These are phyloP conservation scores for Phytophthora fragariae DNA, from an alignment of 352 stramenopile genomes.

Conservation along the genomic window DNA sequence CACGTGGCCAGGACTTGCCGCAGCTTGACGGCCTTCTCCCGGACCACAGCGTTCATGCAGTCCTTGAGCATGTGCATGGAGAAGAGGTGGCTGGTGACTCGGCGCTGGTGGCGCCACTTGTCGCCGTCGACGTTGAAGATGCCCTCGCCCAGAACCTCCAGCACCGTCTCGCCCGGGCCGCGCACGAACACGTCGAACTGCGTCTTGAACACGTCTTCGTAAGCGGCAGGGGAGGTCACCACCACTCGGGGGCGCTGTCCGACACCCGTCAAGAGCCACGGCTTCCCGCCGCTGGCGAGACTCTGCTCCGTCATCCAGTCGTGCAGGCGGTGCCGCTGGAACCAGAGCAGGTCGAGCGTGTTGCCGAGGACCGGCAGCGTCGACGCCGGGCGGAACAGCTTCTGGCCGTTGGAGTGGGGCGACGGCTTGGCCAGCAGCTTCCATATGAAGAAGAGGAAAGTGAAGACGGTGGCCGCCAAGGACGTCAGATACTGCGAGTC, in stretches of 20 bases:
- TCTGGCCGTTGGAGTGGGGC: conserved; percentile 3
- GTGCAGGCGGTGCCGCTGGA: conserved; percentile 53
- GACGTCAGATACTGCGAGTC: conserved; percentile 9
- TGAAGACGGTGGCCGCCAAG: conserved; percentile 5
- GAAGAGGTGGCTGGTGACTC: conserved; percentile 89
- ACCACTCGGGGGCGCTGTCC: conserved; percentile 45
- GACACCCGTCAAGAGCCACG: conserved; percentile 44
- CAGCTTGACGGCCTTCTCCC: conserved; percentile 50
- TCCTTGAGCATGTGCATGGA: conserved; percentile 60
- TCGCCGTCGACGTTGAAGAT: conserved; percentile 73
- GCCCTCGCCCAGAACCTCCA: conserved; percentile 62
- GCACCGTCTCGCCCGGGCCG: conserved; percentile 44
- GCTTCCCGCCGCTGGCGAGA: conserved; percentile 30
- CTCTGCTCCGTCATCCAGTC: conserved; percentile 64
- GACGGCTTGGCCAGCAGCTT: conserved; percentile 3
- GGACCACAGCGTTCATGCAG: conserved; percentile 50
- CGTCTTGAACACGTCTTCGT: conserved; percentile 59
- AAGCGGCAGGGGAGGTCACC: conserved; percentile 39
- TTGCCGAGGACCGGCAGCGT: conserved; percentile 57
- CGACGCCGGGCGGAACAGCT: conserved; percentile 30
- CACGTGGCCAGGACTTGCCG: conserved; percentile 40
- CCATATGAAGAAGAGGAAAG: conserved; percentile 16
- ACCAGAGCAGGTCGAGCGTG: conserved; percentile 55
- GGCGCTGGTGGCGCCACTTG: conserved; percentile 72
- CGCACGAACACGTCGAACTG: conserved; percentile 63